phyloP scores from a whole-genome alignment of 495 filamentous ascomycete genomes.

The Terfezia boudieri region DNA sequence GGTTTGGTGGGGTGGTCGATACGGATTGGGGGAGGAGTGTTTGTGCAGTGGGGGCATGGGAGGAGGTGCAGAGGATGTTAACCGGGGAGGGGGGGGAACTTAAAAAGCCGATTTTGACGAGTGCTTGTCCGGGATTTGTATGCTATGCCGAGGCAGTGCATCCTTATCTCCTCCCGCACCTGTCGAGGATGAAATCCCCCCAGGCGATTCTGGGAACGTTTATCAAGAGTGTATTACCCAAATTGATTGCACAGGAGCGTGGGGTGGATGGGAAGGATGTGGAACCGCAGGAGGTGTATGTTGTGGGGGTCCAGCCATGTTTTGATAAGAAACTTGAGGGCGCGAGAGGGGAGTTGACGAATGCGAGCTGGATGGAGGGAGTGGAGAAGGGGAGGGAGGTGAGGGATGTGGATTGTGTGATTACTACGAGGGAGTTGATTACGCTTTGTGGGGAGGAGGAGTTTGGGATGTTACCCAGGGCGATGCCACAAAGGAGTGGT shows the following conservation, averaged over 20 bases:
- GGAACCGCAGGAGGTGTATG: constrained; percentile 67
- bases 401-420: constrained; percentile 90
- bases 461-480: constrained; percentile 42
- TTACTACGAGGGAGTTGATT: constrained; percentile 79
- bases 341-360: constrained; percentile 75
- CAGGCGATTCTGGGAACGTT: constrained; percentile 80
- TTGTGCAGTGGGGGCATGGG: constrained; percentile 57
- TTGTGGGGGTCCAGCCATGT: constrained; percentile 88
- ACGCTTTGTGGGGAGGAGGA: constrained; percentile 45
- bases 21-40: constrained; percentile 54
- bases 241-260: constrained; percentile 3
- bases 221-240: constrained; percentile 61
- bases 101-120: constrained; percentile 55
- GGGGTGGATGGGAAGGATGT: constrained; percentile 20
- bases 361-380: constrained; percentile 38
- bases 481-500: constrained; percentile 29
- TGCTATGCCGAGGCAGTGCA: constrained; percentile 98
- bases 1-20: constrained; percentile 72
- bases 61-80: constrained; percentile 38
- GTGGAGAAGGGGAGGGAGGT: constrained; percentile 17
- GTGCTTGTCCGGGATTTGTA: constrained; percentile 91
- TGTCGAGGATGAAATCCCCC: constrained; percentile 79
- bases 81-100: not conserved
- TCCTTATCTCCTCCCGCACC: constrained; percentile 71
- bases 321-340: constrained; percentile 99